These are phyloP conservation scores for Ceraceosorus guamensis DNA, from an alignment of 1,284 basidiomycete species.

Conservation along the genomic window DNA sequence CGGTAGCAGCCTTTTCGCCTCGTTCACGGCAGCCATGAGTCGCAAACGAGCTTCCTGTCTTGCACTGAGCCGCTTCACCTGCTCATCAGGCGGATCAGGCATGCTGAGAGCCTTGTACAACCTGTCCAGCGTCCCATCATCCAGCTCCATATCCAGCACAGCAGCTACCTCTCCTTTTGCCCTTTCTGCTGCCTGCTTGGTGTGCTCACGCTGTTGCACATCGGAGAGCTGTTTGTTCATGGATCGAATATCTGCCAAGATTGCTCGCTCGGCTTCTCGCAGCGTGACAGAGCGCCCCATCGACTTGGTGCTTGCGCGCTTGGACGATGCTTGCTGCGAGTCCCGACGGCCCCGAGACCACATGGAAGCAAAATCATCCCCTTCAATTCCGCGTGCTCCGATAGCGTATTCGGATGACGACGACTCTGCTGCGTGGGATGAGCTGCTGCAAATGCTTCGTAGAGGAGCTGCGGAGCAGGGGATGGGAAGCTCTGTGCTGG, in stretches of 20 bases:
- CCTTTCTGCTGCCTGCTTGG: no score
- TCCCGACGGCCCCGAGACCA: no score
- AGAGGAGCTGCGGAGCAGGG: no score
- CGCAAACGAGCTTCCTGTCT: not conserved
- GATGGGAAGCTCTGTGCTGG: no score
- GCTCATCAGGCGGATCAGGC: not conserved
- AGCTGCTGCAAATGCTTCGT: no score
- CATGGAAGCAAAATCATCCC: no score
- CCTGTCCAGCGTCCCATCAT: not conserved
- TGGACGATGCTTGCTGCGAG: no score
- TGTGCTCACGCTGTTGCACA: not conserved
- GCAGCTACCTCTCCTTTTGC: not conserved
- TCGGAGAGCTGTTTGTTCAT: not conserved
- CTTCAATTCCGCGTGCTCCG: no score
- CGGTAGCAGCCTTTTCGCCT: not conserved
- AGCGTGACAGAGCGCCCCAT: not conserved
- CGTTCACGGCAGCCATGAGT: not conserved
- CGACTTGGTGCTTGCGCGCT: not conserved
- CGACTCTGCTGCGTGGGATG: no score
- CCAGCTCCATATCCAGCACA: not conserved
- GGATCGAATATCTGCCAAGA: not conserved
- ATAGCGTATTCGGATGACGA: no score
- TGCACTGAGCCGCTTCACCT: not conserved
- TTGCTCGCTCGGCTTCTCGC: not conserved
- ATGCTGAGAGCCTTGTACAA: not conserved